A percentile compares a stretch with the other conserved stretches of the same genome.
Evolutionary conservation across 306 rosid genomes (phyloP).

Genomic region (Glycine latifolia): DNA sequence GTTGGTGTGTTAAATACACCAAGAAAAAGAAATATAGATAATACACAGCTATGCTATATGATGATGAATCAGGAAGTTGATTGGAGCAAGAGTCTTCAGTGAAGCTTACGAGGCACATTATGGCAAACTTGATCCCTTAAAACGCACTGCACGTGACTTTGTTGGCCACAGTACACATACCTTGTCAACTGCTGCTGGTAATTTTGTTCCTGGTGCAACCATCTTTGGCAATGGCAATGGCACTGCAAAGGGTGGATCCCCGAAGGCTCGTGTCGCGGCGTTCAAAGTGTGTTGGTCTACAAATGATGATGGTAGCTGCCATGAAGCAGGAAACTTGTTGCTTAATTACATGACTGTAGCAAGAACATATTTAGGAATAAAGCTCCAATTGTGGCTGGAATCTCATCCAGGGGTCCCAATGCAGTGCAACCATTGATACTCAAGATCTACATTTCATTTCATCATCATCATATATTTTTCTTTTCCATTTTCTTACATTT

Average conservation of each 20-base stretch:
- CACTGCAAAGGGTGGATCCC: slow-evolving; percentile 86
- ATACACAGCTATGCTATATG: not conserved
- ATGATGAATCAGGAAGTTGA: slow-evolving; percentile 61
- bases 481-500: not conserved
- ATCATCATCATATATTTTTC: not conserved
- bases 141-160: slow-evolving; percentile 56
- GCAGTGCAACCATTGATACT: slow-evolving; percentile 55
- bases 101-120: slow-evolving; percentile 42
- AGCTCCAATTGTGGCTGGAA: slow-evolving; percentile 69
- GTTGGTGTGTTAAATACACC: too few species aligned
- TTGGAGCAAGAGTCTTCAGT: slow-evolving; percentile 72
- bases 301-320: slow-evolving; percentile 47
- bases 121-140: slow-evolving; percentile 23
- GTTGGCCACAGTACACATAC: slow-evolving; percentile 82
- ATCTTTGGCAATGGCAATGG: slow-evolving; percentile 72
- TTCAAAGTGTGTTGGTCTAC: slow-evolving; percentile 78
- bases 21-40: not conserved
- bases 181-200: slow-evolving; percentile 76
- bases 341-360: slow-evolving; percentile 52
- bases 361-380: slow-evolving; percentile 52
- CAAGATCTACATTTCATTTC: slow-evolving; percentile 57
- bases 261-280: slow-evolving; percentile 69
- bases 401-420: slow-evolving; percentile 81
- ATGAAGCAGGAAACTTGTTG: slow-evolving; percentile 65
- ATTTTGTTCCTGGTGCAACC: slow-evolving; percentile 49